phyloP scores from a whole-genome alignment of 352 stramenopile genomes.

The Pythium coloratum region DNA sequence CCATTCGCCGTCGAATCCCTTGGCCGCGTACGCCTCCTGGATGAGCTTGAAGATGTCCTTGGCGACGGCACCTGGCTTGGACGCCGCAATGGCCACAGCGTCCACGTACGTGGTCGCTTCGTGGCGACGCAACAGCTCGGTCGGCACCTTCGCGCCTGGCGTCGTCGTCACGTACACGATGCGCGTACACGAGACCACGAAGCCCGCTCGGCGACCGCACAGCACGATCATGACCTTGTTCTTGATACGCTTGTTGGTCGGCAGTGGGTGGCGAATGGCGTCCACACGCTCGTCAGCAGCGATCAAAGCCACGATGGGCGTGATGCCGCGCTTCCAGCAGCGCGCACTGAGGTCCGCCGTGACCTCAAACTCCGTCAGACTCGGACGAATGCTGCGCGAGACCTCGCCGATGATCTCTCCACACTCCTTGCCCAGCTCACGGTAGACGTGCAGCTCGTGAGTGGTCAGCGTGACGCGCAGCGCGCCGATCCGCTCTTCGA shows the following conservation, averaged over 20 bases:
- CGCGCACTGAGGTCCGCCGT: constrained; percentile 38
- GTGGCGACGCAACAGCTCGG: constrained; percentile 54
- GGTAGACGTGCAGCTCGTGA: constrained; percentile 60
- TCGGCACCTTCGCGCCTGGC: constrained; percentile 25
- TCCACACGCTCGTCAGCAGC: constrained; percentile 69
- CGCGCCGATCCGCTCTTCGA: constrained; percentile 36
- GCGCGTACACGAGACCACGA: constrained; percentile 66
- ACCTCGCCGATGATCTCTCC: constrained; percentile 63
- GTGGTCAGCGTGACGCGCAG: constrained; percentile 49
- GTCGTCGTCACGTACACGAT: constrained; percentile 63
- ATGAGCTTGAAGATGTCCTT: constrained; percentile 54
- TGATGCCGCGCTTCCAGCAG: constrained; percentile 48
- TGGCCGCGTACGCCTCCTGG: constrained; percentile 53
- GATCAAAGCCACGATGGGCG: constrained; percentile 57
- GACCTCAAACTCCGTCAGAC: constrained; percentile 61
- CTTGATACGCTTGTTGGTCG: constrained; percentile 66
- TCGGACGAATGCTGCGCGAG: constrained; percentile 38
- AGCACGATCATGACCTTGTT: constrained; percentile 81
- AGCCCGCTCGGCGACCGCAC: constrained; percentile 58
- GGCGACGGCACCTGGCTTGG: constrained; percentile 33
- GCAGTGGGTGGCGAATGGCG: constrained; percentile 63
- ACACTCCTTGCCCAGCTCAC: constrained; percentile 55
- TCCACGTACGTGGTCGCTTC: constrained; percentile 74
- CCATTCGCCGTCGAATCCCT: constrained; percentile 62
- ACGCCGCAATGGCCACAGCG: constrained; percentile 49